These are phyloP conservation scores for Pseudonectria foliicola DNA, from an alignment of 2,329 filamentous ascomycete genomes.

Conservation along the genomic window DNA sequence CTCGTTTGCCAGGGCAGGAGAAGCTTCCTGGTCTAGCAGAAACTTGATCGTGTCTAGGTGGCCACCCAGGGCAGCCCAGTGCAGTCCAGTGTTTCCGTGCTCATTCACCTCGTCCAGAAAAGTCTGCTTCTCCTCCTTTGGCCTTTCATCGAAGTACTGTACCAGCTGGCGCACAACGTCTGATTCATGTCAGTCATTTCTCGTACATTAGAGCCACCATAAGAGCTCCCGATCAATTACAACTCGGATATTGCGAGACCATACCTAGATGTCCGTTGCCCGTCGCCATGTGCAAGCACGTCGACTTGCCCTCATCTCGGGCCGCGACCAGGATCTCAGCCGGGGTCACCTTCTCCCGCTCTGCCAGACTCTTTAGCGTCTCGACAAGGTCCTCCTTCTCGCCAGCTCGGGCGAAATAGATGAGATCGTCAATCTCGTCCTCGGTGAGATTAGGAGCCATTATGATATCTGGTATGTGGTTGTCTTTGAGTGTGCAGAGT, in stretches of 20 bases:
- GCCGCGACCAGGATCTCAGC: conserved; percentile 63
- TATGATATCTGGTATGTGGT: conserved; percentile 7
- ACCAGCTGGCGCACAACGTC: conserved; percentile 40
- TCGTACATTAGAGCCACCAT: too few species aligned
- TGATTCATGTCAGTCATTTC: conserved; percentile 17
- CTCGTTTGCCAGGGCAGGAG: conserved; percentile 70
- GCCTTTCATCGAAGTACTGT: conserved; percentile 33
- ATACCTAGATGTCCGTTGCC: conserved; percentile 82
- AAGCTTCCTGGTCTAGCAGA: conserved; percentile 69
- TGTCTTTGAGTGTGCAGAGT: conserved; percentile 7
- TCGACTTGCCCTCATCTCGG: conserved; percentile 68
- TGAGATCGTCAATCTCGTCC: conserved; percentile 84
- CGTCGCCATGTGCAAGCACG: conserved; percentile 83
- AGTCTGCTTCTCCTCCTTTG: conserved; percentile 35
- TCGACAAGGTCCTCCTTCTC: conserved; percentile 63
- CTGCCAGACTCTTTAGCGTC: conserved; percentile 51
- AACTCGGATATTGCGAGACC: conserved; percentile 5
- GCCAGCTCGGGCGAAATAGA: conserved; percentile 77
- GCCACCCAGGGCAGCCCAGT: conserved; percentile 90
- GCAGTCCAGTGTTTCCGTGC: conserved; percentile 82
- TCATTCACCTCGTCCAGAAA: conserved; percentile 66
- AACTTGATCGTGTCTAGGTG: conserved; percentile 74
- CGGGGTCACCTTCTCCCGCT: conserved; percentile 51
- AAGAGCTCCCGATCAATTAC: rapidly evolving
- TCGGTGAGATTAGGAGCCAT: conserved; percentile 55